Evolutionary conservation across 2,329 filamentous ascomycete genomes (phyloP).

Genomic region (Aspergillus sojae): DNA sequence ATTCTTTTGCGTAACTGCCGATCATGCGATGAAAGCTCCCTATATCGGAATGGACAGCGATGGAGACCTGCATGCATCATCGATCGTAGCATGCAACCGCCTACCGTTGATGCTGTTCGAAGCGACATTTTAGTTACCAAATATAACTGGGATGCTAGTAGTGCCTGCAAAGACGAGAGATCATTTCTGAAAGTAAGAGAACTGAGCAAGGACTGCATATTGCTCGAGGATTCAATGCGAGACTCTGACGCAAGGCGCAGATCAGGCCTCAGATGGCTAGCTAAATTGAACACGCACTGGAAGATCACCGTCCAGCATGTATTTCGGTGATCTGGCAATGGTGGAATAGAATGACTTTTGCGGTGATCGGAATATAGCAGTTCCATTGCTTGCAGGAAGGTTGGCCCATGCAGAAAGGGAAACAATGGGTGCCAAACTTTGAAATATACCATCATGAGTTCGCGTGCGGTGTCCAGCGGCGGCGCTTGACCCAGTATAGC

Average conservation of each 20-base stretch:
- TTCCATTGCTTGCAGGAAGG: constrained; percentile 51
- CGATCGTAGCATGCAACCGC: constrained; percentile 50
- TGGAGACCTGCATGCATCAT: constrained; percentile 56
- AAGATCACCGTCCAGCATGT: constrained; percentile 44
- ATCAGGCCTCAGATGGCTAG: constrained; percentile 37
- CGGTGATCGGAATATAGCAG: constrained; percentile 39
- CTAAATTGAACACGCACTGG: constrained; percentile 56
- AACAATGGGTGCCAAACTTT: constrained; percentile 57
- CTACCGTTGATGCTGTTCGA: constrained; percentile 52
- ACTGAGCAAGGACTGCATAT: constrained; percentile 41
- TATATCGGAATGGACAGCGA: constrained; percentile 55
- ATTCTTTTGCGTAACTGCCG: constrained; percentile 46
- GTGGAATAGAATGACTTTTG: background rate
- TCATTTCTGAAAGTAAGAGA: constrained; percentile 47
- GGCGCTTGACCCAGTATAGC: constrained; percentile 31
- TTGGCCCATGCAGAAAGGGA: constrained; percentile 55
- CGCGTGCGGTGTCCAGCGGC: constrained; percentile 37
- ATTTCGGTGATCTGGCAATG: constrained; percentile 23
- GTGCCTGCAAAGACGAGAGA: constrained; percentile 51
- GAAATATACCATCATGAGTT: constrained; percentile 54
- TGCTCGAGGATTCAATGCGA: constrained; percentile 42
- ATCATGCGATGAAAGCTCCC: constrained; percentile 46
- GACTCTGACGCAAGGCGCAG: constrained; percentile 36
- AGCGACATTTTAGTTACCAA: constrained; percentile 53
- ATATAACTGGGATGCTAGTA: constrained; percentile 53